Percentiles rank a stretch among this genome's conserved stretches.
Evolutionary conservation across 257 asterid genomes (phyloP).

Genomic region (Anisodus acutangulus): DNA sequence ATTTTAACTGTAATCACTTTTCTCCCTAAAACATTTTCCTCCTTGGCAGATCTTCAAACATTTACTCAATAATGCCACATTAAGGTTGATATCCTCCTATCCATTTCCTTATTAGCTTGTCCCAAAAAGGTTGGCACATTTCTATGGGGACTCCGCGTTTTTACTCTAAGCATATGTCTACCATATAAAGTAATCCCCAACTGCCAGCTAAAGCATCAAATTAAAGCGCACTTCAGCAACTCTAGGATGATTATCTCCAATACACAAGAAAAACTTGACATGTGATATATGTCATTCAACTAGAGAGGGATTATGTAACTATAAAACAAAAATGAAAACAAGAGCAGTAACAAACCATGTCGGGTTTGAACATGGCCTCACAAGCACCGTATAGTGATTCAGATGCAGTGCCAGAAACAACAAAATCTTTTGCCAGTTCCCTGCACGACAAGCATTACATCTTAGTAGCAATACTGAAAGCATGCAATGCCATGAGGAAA

Average conservation of each 20-base stretch:
- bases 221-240: constrained; percentile 21
- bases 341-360: constrained; percentile 63
- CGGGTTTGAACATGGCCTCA: constrained; percentile 96
- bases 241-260: neutral
- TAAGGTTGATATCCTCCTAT: no score
- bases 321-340: neutral
- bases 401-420: constrained; percentile 94
- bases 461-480: neutral
- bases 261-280: neutral
- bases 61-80: no score
- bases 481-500: neutral
- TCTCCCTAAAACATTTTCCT: no score
- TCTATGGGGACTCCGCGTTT: neutral
- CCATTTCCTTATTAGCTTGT: no score
- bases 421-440: constrained; percentile 98
- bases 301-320: neutral
- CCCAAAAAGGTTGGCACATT: no score
- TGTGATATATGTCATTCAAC: constrained; percentile 4
- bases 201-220: neutral
- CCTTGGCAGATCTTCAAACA: no score
- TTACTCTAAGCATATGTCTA: neutral
- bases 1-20: no score
- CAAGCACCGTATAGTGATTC: constrained; percentile 99
- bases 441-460: constrained; percentile 45
- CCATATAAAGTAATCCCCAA: neutral